Percentiles rank a stretch among this genome's conserved stretches.
phyloP scores from a whole-genome alignment of 2,329 filamentous ascomycete genomes.

The Claviceps pazoutovae region DNA sequence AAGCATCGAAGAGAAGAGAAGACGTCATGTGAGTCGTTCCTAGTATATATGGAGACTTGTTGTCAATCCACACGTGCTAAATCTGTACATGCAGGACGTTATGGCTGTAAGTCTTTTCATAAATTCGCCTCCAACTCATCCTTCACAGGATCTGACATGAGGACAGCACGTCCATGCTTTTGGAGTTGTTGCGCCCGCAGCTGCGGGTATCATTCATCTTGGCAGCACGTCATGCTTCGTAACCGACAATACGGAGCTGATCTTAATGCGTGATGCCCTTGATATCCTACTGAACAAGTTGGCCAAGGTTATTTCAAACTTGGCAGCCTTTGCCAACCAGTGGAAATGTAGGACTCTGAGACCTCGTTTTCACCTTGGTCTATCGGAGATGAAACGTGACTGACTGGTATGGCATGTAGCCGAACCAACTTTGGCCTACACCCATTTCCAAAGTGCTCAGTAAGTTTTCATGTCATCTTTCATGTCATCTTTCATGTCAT shows the following conservation, averaged over 20 bases:
- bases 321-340: constrained; percentile 56
- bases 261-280: constrained; percentile 50
- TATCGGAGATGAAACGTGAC: background rate
- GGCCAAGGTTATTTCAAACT: constrained; percentile 63
- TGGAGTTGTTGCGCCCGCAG: constrained; percentile 57
- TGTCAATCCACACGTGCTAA: constrained; percentile 4
- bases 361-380: background rate
- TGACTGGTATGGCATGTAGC: constrained; percentile 2
- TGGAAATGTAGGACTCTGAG: constrained; percentile 40
- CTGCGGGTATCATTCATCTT: constrained; percentile 72
- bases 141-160: constrained; percentile 12
- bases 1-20: constrained; percentile 59
- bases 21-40: constrained; percentile 35
- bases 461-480: background rate
- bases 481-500: background rate
- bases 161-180: constrained; percentile 56
- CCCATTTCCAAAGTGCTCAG: constrained; percentile 54
- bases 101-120: constrained; percentile 36
- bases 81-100: constrained; percentile 24
- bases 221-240: constrained; percentile 29
- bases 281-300: constrained; percentile 66
- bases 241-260: constrained; percentile 66
- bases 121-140: background rate
- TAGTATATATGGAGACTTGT: background rate
- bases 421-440: constrained; percentile 61